These are phyloP conservation scores for Auricularia sp. DNA, from an alignment of 768 basidiomycete genomes.

Conservation along the genomic window DNA sequence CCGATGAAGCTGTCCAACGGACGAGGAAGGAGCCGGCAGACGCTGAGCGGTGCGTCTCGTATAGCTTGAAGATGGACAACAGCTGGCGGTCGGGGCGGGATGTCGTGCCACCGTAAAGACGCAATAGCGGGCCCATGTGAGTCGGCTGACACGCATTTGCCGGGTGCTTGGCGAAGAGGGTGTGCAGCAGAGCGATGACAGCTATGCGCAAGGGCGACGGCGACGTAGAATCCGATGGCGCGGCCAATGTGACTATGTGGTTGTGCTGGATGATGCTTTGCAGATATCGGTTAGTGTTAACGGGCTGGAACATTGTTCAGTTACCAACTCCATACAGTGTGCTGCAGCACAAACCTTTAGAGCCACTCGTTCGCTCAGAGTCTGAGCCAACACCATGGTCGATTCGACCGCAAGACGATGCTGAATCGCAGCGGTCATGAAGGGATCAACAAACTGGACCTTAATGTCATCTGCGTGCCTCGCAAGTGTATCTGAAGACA, in stretches of 20 bases:
- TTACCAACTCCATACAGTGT: neutral
- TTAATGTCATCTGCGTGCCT: slow-evolving; percentile 27
- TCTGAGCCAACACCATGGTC: slow-evolving; percentile 35
- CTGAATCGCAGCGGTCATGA: slow-evolving; percentile 55
- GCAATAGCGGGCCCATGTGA: slow-evolving; percentile 68
- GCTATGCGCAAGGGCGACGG: slow-evolving; percentile 29
- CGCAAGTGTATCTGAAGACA: slow-evolving; percentile 5
- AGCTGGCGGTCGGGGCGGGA: slow-evolving; percentile 53
- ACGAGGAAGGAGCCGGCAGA: slow-evolving; percentile 56
- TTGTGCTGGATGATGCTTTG: slow-evolving; percentile 68
- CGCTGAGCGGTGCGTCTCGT: slow-evolving; percentile 58
- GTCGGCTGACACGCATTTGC: slow-evolving; percentile 76
- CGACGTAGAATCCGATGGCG: slow-evolving; percentile 9
- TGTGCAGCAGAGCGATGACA: slow-evolving; percentile 47
- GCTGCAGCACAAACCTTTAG: slow-evolving; percentile 48
- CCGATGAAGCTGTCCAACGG: slow-evolving; percentile 39
- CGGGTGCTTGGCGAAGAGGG: slow-evolving; percentile 68
- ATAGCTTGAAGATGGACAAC: slow-evolving; percentile 67
- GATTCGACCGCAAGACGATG: slow-evolving; percentile 37
- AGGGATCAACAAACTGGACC: slow-evolving; percentile 57
- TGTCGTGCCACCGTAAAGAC: slow-evolving; percentile 68
- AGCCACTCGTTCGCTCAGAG: slow-evolving; percentile 29
- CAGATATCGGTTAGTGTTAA: slow-evolving; percentile 61
- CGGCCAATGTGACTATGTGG: slow-evolving; percentile 44
- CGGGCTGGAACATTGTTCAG: slow-evolving; percentile 33